phyloP scores from a whole-genome alignment of 164 flowering plant species.

The Magnolia kwangsiensis region DNA sequence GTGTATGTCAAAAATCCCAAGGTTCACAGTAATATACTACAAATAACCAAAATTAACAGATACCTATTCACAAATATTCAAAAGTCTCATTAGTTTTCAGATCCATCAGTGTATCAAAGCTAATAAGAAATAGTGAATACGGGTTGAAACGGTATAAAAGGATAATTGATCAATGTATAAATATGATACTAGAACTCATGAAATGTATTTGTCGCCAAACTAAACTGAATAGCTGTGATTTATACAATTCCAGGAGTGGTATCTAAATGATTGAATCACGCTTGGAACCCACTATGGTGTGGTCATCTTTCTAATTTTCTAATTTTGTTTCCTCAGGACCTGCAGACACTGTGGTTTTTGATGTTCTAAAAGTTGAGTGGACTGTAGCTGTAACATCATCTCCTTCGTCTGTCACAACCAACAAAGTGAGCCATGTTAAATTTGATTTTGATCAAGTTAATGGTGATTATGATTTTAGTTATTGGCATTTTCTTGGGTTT shows the following conservation, averaged over 20 bases:
- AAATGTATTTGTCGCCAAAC: no score
- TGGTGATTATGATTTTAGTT: background rate
- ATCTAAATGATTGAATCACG: slow-evolving; percentile 2
- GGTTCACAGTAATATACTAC: no score
- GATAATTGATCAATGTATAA: background rate
- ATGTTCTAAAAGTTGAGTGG: slow-evolving; percentile 84
- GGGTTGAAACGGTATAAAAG: background rate
- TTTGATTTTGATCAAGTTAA: background rate
- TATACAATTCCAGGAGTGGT: background rate
- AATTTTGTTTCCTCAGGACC: slow-evolving; percentile 48
- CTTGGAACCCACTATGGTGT: background rate
- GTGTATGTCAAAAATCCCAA: no score
- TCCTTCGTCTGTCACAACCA: slow-evolving; percentile 65
- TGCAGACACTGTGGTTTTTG: slow-evolving; percentile 77
- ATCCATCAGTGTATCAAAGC: background rate
- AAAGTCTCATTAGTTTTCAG: no score
- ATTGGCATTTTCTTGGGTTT: background rate
- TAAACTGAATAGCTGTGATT: background rate
- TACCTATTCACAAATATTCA: no score
- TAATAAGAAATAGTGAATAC: no score
- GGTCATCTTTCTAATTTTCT: background rate
- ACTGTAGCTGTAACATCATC: slow-evolving; percentile 58
- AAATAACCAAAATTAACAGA: no score
- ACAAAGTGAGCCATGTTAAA: slow-evolving; percentile 53
- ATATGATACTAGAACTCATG: no score